phyloP scores from a whole-genome alignment of 1,284 basidiomycete species.

The Cryptococcus sp. region DNA sequence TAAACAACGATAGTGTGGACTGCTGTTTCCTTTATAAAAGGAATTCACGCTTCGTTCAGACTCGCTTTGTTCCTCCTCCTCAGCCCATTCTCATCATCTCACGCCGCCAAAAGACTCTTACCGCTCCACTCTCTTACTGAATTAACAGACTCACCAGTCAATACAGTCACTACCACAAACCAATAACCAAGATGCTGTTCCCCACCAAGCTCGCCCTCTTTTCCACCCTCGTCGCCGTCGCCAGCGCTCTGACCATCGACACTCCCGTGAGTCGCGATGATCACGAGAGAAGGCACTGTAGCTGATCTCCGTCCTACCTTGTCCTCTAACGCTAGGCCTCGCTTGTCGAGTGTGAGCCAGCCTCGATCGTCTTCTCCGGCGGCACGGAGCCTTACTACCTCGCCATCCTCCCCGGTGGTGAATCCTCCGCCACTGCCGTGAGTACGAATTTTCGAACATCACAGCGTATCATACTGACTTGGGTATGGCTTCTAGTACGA shows the following conservation, averaged over 20 bases:
- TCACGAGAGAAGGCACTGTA: not conserved
- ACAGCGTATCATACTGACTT: slow-evolving; percentile 1
- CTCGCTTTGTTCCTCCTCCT: too few relatives aligned
- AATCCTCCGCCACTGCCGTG: slow-evolving; percentile 62
- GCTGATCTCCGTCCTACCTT: not conserved
- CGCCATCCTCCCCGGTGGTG: slow-evolving; percentile 68
- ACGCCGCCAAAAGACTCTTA: too few relatives aligned
- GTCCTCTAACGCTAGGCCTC: slow-evolving; percentile 27
- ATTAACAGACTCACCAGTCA: too few relatives aligned
- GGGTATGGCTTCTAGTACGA: slow-evolving; percentile 54
- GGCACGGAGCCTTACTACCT: slow-evolving; percentile 67
- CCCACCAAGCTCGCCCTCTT: slow-evolving; percentile 44
- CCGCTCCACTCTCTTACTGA: too few relatives aligned
- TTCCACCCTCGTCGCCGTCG: slow-evolving; percentile 54
- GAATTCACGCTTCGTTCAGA: too few relatives aligned
- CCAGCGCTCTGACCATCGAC: slow-evolving; percentile 62
- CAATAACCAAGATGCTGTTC: slow-evolving; percentile 15
- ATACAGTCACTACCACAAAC: not conserved
- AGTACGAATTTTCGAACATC: slow-evolving; percentile 30
- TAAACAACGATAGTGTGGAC: too few relatives aligned
- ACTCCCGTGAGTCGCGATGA: slow-evolving; percentile 56
- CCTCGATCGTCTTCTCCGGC: slow-evolving; percentile 60
- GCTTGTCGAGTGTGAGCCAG: slow-evolving; percentile 48
- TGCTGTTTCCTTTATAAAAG: too few relatives aligned
- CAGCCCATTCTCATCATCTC: too few relatives aligned